Evolutionary conservation across 345 rosid genomes (phyloP), one percentile per base, ranked within the genome.

Genomic region (Crucihimalaya himalaica): DNA sequence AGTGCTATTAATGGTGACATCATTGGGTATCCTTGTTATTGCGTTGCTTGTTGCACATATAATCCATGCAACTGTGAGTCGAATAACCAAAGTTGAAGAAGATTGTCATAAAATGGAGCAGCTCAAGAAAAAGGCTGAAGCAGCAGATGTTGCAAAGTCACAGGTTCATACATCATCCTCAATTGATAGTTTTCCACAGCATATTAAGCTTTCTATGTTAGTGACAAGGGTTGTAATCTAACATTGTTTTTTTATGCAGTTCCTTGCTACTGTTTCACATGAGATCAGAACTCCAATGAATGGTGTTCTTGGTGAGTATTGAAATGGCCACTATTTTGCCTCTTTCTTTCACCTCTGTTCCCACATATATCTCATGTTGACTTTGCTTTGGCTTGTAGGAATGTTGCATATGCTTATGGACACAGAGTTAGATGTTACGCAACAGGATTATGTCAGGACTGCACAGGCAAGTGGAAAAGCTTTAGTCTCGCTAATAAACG

Each of bases 231-330:
- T 62, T 60, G 75, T 77, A 29, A 70, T 63, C 53, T 64, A 66
- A 37, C 62, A 53, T 59, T 32, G 15, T 65, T 31, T 64, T 64
- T 29, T 71, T 40, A 15, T 86, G 82, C 82, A 94, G 98, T 94
- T 94, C 80, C 98, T 94, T 77, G 98, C 98, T 68, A 94, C 98
- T 6, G 97, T 94, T 78, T 94, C 98, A 50, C 98, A 94, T 69
- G 98, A 94, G 87, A 94, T 94, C 79, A 83, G 98, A 79, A 94
- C 98, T 75, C 98, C 97, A 37, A 91, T 94, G 97, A 94, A 94
- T 75, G 98, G 98, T 75, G 97, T 94, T 79, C 84, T 94, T 65
- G 98, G 98, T 91, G 77, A 86, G 96, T 80, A 68, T 63, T 31
- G 35, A 65, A 61, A 29, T 60, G 8, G 37, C 65, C 31, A 31